Evolutionary conservation across 257 asterid genomes (phyloP), one percentile per base, ranked within the genome.

Genomic region (Solanum pennellii): DNA sequence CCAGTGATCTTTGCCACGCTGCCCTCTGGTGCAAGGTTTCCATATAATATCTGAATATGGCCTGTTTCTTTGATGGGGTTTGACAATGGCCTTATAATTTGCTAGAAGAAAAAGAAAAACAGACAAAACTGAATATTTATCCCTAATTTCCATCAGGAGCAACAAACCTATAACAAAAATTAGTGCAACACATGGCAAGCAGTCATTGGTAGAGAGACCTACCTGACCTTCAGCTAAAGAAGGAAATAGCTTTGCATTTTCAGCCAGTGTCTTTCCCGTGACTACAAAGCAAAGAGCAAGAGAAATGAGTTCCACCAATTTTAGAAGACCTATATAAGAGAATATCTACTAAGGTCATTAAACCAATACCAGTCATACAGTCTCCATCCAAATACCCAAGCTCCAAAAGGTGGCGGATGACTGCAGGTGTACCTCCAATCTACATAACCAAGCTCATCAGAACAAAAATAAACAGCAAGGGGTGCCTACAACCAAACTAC

Each of bases 391-490:
- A 83, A 82, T 90, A 90, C 56, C 97, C 99, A 69, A 86, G 94
- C 90, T 97, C 99, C 91, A 97, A 93, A 47, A 96, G 91, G 90
- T 93, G 79, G 65, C 94, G 96, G 87, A 93, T 94, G 84, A 97
- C 88, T 60, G 99, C 98, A 68, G 98, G 98, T 76, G 99, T 97
- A 56, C 99, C 99, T 92, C 99, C 99, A 92, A 97, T 95, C 99
- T 97, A 88, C 47, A 89, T 23, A 45, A 33, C 20, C 42, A 69
- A 62, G 82, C 84, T 59, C n/a, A 68, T 44, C 41, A 56, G 20
- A 33, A 25, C 42, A 83, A 29, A 29, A 66, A 39, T 52, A 20
- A 18, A n/a, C 9, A 42, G 52, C 44, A 84, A 52, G 41, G 62
- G 87, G 25, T 42, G 33, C 76, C 20, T 20, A 88, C 86, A 86